Evolutionary conservation across 805 yeast genomes (phyloP).

Genomic region (Wickerhamomyces canadensis): DNA sequence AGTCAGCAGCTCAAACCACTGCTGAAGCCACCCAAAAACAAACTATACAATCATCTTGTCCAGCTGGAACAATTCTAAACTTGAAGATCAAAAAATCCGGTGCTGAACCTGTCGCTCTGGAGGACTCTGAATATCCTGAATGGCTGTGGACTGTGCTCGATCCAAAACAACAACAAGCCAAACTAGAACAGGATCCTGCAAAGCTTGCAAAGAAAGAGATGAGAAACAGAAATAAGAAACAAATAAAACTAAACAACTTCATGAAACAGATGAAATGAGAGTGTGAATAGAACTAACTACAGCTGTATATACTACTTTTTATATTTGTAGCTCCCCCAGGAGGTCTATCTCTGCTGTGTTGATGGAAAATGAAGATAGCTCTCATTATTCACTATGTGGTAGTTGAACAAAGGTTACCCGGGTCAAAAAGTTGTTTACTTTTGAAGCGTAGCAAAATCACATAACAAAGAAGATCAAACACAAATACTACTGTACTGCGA

Average conservation of each 20-base stretch:
- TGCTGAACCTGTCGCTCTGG: constrained; percentile 83
- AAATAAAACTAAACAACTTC: constrained; percentile 77
- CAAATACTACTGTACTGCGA: too few species aligned
- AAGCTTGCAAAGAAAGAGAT: constrained; percentile 65
- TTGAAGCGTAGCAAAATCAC: background rate
- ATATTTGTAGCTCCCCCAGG: too few species aligned
- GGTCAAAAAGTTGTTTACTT: background rate
- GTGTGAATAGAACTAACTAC: constrained; percentile 5
- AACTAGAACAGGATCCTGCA: constrained; percentile 55
- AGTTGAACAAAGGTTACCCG: background rate
- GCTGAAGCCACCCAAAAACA: constrained; percentile 4
- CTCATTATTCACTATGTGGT: too few species aligned
- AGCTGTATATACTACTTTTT: background rate
- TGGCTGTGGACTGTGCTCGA: constrained; percentile 92
- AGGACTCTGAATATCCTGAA: constrained; percentile 84
- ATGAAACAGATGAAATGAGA: constrained; percentile 38
- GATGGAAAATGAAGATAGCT: too few species aligned
- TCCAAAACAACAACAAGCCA: constrained; percentile 49
- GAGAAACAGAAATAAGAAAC: constrained; percentile 59
- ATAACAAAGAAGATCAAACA: too few species aligned
- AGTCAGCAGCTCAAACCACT: too few species aligned
- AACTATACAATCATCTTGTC: constrained; percentile 41
- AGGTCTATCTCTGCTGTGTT: too few species aligned
- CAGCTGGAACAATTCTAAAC: constrained; percentile 68
- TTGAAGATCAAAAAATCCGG: constrained; percentile 73